These are phyloP conservation scores for Neofusicoccum laricinum DNA, from an alignment of 2,329 filamentous ascomycete genomes.

Conservation along the genomic window DNA sequence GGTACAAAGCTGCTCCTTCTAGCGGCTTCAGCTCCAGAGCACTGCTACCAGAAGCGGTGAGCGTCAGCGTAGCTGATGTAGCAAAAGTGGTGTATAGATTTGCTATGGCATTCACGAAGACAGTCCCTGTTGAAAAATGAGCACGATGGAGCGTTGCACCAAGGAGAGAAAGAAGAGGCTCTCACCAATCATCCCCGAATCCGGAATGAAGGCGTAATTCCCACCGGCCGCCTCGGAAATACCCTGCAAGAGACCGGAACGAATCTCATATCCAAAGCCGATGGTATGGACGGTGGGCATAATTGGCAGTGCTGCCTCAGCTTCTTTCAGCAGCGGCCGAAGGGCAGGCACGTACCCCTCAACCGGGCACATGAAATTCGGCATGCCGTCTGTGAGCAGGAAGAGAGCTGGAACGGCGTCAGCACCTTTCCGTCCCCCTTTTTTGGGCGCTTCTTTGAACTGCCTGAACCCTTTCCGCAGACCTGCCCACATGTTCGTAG, in stretches of 20 bases:
- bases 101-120: constrained; percentile 61
- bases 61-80: constrained; percentile 42
- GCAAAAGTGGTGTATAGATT: constrained; percentile 61
- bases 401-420: constrained; percentile 27
- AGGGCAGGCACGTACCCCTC: constrained; percentile 57
- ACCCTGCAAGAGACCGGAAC: constrained; percentile 56
- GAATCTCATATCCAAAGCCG: constrained; percentile 52
- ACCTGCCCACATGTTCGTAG: constrained; percentile 60
- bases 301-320: constrained; percentile 23
- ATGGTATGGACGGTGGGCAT: constrained; percentile 46
- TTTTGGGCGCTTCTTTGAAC: background rate
- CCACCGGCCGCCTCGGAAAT: constrained; percentile 58
- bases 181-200: constrained; percentile 56
- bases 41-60: background rate
- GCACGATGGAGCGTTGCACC: background rate
- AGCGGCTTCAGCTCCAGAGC: constrained; percentile 22
- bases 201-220: constrained; percentile 61
- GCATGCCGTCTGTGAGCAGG: constrained; percentile 51
- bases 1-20: constrained; percentile 19
- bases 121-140: constrained; percentile 43
- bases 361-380: constrained; percentile 49
- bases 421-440: constrained; percentile 19
- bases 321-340: constrained; percentile 27
- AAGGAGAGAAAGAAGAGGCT: background rate
- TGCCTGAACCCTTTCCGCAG: constrained; percentile 42